These are phyloP conservation scores for Cryptococcus wingfieldii DNA, from an alignment of 1,284 basidiomycete species.

Conservation along the genomic window DNA sequence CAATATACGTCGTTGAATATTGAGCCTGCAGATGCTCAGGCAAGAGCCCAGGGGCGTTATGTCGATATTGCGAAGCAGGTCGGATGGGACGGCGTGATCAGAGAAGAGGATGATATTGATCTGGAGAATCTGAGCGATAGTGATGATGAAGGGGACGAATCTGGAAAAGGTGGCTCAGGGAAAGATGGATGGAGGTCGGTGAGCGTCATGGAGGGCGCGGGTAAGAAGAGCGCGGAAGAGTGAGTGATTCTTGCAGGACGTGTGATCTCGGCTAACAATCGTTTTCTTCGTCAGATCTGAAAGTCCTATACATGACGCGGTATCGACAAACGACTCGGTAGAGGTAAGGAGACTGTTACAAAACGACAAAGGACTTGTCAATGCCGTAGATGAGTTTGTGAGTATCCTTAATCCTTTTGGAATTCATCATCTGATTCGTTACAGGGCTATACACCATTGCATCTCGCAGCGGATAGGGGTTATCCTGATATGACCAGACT, in stretches of 20 bases:
- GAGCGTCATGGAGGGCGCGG: constrained; percentile 14
- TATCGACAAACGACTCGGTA: constrained; percentile 57
- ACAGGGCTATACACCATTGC: constrained; percentile 78
- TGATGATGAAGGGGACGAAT: constrained; percentile 28
- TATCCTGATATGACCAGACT: constrained; percentile 57
- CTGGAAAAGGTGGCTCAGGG: constrained; percentile 46
- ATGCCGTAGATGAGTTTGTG: constrained; percentile 63
- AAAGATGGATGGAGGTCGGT: constrained; percentile 11
- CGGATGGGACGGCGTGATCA: constrained; percentile 56
- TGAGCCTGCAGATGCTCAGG: constrained; percentile 51
- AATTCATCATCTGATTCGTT: neutral
- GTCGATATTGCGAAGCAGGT: constrained; percentile 63
- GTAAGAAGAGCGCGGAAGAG: constrained; percentile 7
- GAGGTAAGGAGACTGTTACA: constrained; percentile 54
- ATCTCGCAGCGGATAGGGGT: constrained; percentile 79
- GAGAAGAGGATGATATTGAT: constrained; percentile 16
- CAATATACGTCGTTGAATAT: neutral
- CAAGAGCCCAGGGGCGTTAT: constrained; percentile 56
- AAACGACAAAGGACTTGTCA: constrained; percentile 48
- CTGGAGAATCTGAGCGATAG: constrained; percentile 34
- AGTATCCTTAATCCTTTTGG: constrained; percentile 14
- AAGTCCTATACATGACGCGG: constrained; percentile 59
- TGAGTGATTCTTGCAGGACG: constrained; percentile 35
- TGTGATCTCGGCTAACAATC: constrained; percentile 40
- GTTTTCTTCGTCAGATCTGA: constrained; percentile 7